A percentile compares a stretch with the other conserved stretches of the same genome.
phyloP scores from a whole-genome alignment of 768 basidiomycete genomes.

The Coprinopsis cinerea region DNA sequence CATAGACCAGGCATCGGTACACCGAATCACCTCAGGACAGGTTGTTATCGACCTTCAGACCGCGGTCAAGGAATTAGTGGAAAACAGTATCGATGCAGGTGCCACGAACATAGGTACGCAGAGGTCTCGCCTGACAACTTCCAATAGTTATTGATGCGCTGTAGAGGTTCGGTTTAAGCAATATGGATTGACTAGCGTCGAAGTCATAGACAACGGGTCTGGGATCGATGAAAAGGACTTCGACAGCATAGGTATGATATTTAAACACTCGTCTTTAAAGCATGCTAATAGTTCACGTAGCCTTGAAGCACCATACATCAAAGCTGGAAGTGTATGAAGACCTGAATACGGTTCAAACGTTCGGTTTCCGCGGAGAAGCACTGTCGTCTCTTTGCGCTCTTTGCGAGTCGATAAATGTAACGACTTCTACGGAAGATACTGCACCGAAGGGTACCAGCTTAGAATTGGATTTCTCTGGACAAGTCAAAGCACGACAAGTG shows the following conservation, averaged over 20 bases:
- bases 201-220: constrained; percentile 89
- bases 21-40: constrained; percentile 90
- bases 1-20: constrained; percentile 75
- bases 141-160: not conserved
- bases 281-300: constrained; percentile 31
- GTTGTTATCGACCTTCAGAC: constrained; percentile 92
- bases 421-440: constrained; percentile 64
- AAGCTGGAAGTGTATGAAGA: constrained; percentile 77
- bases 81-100: constrained; percentile 92
- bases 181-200: constrained; percentile 73
- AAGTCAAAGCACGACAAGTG: constrained; percentile 47
- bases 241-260: constrained; percentile 58
- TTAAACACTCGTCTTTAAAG: not conserved
- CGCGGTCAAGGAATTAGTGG: constrained; percentile 92
- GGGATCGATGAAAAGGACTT: constrained; percentile 80
- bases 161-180: constrained; percentile 89
- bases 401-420: constrained; percentile 59
- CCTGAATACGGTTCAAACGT: constrained; percentile 66
- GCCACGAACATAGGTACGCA: constrained; percentile 76
- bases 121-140: not conserved
- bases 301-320: constrained; percentile 89
- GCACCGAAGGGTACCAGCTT: constrained; percentile 77
- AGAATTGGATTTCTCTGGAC: constrained; percentile 66
- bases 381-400: constrained; percentile 89
- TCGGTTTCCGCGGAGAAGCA: constrained; percentile 96